These are phyloP conservation scores for Penicillium samsonianum DNA, from an alignment of 495 filamentous ascomycete species.

Conservation along the genomic window DNA sequence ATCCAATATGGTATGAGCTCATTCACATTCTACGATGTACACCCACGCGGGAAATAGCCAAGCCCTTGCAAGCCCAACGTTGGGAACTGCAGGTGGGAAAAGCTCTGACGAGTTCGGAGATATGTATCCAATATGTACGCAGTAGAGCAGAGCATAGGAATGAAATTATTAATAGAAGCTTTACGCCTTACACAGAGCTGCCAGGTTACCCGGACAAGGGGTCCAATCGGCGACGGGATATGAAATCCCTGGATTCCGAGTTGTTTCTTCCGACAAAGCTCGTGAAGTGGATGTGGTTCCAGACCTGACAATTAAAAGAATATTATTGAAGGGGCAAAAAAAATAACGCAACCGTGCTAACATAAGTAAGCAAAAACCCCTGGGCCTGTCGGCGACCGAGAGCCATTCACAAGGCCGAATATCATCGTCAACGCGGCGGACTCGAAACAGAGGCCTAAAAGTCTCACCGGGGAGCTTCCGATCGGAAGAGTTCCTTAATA, in stretches of 20 bases:
- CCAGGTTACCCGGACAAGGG: background rate
- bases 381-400: conserved; percentile 25
- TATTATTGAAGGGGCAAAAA: background rate
- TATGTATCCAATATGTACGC: conserved; percentile 1
- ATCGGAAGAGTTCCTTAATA: background rate
- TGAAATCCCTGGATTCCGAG: conserved; percentile 15
- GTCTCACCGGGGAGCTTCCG: conserved; percentile 11
- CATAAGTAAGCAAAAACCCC: conserved; percentile 1
- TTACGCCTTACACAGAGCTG: conserved; percentile 3
- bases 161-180: conserved; percentile 11
- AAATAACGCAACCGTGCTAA: conserved; percentile 20
- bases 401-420: conserved; percentile 26
- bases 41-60: background rate
- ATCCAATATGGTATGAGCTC: background rate
- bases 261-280: background rate
- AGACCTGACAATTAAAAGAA: conserved; percentile 5
- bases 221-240: conserved; percentile 3
- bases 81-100: conserved; percentile 11
- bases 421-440: conserved; percentile 22
- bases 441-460: conserved; percentile 14
- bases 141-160: conserved; percentile 5
- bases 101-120: background rate
- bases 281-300: background rate
- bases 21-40: conserved; percentile 6
- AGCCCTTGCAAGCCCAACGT: conserved; percentile 14